Evolutionary conservation across 1,284 basidiomycete species (phyloP).

Genomic region (Psilocybe mexicana): DNA sequence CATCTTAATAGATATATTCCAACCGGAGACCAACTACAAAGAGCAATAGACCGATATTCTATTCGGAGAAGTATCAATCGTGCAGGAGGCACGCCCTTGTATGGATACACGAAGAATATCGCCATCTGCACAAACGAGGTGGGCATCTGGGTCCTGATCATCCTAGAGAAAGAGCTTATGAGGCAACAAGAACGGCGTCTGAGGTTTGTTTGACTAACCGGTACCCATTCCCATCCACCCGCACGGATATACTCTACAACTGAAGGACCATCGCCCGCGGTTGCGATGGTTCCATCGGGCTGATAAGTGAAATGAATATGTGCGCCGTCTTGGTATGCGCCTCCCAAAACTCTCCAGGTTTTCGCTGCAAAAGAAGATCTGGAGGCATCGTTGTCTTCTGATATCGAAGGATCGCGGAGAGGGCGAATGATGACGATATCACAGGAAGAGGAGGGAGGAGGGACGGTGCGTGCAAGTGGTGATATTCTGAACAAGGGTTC

Average conservation of each 20-base stretch:
- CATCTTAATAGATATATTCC: background rate
- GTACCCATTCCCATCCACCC: conserved; percentile 83
- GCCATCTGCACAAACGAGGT: conserved; percentile 76
- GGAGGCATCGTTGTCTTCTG: conserved; percentile 40
- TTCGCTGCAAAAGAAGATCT: conserved; percentile 49
- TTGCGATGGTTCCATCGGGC: conserved; percentile 43
- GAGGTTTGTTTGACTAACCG: conserved; percentile 48
- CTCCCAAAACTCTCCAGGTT: conserved; percentile 52
- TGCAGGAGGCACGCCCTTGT: conserved; percentile 57
- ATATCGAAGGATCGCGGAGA: conserved; percentile 56
- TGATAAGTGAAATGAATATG: conserved; percentile 68
- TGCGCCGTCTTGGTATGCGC: conserved; percentile 72
- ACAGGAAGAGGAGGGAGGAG: conserved; percentile 49
- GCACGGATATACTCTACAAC: conserved; percentile 85
- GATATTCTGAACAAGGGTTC: conserved; percentile 81
- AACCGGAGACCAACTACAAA: too few relatives aligned
- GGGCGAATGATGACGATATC: conserved; percentile 89
- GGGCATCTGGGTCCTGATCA: conserved; percentile 54
- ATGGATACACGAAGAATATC: conserved; percentile 58
- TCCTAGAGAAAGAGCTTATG: conserved; percentile 40
- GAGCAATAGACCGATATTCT: conserved; percentile 47
- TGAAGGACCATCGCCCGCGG: conserved; percentile 45
- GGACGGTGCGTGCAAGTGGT: conserved; percentile 51
- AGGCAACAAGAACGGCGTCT: conserved; percentile 7
- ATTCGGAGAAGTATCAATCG: conserved; percentile 32